These are phyloP conservation scores for Pseudopithomyces maydicus DNA, from an alignment of 2,329 filamentous ascomycete genomes.

Conservation along the genomic window DNA sequence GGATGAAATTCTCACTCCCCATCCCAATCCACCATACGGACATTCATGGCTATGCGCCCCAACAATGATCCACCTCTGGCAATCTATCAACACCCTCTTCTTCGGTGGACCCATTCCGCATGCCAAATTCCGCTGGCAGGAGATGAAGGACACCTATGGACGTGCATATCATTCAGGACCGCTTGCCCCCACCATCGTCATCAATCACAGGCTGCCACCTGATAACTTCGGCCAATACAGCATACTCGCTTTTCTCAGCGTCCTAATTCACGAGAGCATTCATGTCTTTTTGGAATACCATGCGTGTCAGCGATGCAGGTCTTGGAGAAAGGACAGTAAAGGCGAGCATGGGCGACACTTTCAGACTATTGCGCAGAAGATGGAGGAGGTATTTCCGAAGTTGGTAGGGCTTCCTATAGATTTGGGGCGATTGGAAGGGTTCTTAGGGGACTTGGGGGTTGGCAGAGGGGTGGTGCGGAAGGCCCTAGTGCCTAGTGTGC, in stretches of 20 bases:
- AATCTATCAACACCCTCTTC: neutral
- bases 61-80: constrained; percentile 3
- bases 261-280: constrained; percentile 22
- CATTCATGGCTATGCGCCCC: neutral
- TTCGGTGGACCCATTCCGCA: constrained; percentile 1
- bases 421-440: constrained; percentile 17
- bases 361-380: constrained; percentile 20
- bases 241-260: constrained; percentile 8
- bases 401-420: constrained; percentile 18
- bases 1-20: neutral
- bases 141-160: neutral
- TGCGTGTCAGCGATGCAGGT: constrained; percentile 16
- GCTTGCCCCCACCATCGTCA: neutral
- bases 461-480: neutral
- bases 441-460: constrained; percentile 16
- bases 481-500: constrained; percentile 13
- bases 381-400: constrained; percentile 21
- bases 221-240: neutral
- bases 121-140: neutral
- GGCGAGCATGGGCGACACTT: constrained; percentile 25
- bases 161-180: neutral
- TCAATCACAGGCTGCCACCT: neutral
- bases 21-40: neutral
- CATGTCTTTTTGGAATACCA: constrained; percentile 23
- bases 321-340: constrained; percentile 8